These are phyloP conservation scores for Gentiana straminea DNA, from an alignment of 257 asterid genomes.

Conservation along the genomic window DNA sequence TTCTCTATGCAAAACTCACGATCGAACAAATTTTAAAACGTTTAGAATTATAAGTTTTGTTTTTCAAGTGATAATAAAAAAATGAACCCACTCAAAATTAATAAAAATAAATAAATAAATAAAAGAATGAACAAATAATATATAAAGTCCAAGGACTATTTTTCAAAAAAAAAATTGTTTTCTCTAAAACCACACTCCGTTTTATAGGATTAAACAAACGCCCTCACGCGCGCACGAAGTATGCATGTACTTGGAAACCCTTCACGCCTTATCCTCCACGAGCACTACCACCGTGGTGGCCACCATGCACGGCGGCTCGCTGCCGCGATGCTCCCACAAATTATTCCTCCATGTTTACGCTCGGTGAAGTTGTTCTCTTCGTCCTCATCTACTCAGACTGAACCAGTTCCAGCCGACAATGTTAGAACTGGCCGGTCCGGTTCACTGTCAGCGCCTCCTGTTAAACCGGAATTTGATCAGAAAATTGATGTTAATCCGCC, in stretches of 20 bases:
- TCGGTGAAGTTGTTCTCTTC: constrained; percentile 15
- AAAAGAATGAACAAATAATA: no score
- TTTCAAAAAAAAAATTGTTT: no score
- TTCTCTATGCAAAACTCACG: no score
- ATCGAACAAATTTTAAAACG: no score
- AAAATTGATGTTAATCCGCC: constrained; percentile 95
- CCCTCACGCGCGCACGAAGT: not conserved
- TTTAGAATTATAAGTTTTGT: no score
- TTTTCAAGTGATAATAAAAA: no score
- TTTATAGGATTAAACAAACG: no score
- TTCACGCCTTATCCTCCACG: constrained; percentile 51
- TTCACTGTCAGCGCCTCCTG: constrained; percentile 51
- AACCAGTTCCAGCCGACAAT: constrained; percentile 34
- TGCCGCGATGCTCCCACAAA: constrained; percentile 18
- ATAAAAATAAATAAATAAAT: no score
- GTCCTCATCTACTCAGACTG: constrained; percentile 17
- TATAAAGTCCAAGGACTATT: no score
- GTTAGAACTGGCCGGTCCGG: constrained; percentile 50
- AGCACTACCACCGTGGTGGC: constrained; percentile 20
- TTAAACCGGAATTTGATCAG: constrained; percentile 24
- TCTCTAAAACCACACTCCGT: no score
- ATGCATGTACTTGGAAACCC: constrained; percentile 45
- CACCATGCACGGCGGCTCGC: constrained; percentile 20
- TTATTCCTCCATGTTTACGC: not conserved
- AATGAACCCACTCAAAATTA: no score